Evolutionary conservation across 805 yeast species (phyloP).

Genomic region (Candida quercuum): DNA sequence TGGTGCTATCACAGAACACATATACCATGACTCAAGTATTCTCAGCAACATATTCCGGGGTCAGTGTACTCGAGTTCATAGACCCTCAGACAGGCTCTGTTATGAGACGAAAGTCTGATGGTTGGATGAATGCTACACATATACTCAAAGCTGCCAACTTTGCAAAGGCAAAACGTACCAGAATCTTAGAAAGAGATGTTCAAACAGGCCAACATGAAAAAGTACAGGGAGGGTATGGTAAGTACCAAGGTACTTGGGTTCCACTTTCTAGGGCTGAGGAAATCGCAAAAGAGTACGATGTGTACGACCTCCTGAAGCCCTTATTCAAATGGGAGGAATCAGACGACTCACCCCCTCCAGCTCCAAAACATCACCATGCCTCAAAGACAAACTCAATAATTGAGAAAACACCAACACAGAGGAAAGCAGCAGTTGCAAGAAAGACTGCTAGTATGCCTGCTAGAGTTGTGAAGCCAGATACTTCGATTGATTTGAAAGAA

Average conservation of each 20-base stretch:
- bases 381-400: conserved; percentile 27
- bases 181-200: conserved; percentile 89
- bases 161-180: conserved; percentile 90
- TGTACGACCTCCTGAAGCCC: conserved; percentile 54
- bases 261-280: conserved; percentile 72
- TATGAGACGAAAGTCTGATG: conserved; percentile 72
- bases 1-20: neutral
- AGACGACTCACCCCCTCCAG: conserved; percentile 55
- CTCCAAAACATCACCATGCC: conserved; percentile 64
- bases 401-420: conserved; percentile 9
- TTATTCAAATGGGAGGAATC: conserved; percentile 55
- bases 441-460: conserved; percentile 22
- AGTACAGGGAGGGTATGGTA: conserved; percentile 96
- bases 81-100: conserved; percentile 63
- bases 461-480: neutral
- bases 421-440: conserved; percentile 16
- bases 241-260: conserved; percentile 97
- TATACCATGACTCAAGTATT: conserved; percentile 39
- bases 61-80: conserved; percentile 79
- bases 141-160: conserved; percentile 89
- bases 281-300: conserved; percentile 62
- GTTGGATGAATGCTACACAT: conserved; percentile 94
- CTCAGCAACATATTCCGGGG: conserved; percentile 75
- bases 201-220: conserved; percentile 87
- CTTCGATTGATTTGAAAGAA: neutral